Base-by-base conservation (phyloP, 352 stramenopile genomes). In the Thalassiosira pacifica region DNA sequence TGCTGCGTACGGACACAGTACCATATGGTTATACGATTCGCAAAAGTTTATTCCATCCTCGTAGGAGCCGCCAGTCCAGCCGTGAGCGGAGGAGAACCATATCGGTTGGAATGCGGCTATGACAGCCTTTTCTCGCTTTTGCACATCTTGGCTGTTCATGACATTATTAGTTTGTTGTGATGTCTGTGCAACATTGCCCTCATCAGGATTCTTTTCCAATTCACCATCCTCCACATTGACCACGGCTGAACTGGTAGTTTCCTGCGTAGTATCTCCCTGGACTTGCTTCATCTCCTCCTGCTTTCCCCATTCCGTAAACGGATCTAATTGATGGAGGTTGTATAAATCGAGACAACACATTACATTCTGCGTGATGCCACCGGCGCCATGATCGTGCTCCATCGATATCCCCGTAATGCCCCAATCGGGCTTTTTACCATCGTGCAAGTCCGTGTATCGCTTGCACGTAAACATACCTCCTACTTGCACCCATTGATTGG, bases 11-110 rank as follows among this genome's bases (percentile, higher is more conserved):
- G 80, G 80, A 67, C 80, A 87, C 24, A 87, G 34, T 0, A 87
- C 80, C 80, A 87, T 87, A 68, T 87, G 73, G 64, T 87, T 81
- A 67, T 79, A 87, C 2, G 80, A 83, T 45, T 82, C 80, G 32
- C 80, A 87, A 74, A 87, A 87, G 6, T 66, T 26, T 10, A 87
- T 32, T 29, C 37, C 72, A 74, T 79, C 73, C 55, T 87, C 80
- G 60, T 87, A 87, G 0, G 80, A 82, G 68, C 19, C 53, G 13
- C 67, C 68, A 6, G 57, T 60, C 72, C 73, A 87, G 19, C 80
- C 80, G 37, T 87, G 80, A 3, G 67, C 70, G 16, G 66, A 60
- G 24, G 80, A 72, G 64, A 87, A 87, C 80, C 80, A 87, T 45
- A 87, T 70, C 2, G 80, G 80, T 45, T 82, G 73, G 52, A 87